These are phyloP conservation scores for Mortierella sp. DNA, from an alignment of 371 early-diverging fungal genomes.

Conservation along the genomic window DNA sequence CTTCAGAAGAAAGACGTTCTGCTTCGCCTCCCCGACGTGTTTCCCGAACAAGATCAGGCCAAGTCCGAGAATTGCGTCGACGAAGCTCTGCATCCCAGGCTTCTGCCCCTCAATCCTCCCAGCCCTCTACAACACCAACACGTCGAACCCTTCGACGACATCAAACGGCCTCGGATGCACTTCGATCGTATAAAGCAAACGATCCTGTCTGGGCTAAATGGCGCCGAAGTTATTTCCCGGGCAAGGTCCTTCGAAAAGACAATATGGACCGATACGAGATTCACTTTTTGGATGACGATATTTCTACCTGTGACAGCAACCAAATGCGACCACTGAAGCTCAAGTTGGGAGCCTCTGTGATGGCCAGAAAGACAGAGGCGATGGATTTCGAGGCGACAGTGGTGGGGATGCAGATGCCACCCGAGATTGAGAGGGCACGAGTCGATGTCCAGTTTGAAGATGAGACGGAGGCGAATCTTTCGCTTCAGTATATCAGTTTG, in stretches of 20 bases:
- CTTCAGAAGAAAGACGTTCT: neutral
- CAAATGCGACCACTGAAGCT: conserved; percentile 40
- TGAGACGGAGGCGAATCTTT: conserved; percentile 16
- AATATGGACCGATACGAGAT: conserved; percentile 13
- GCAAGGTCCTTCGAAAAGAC: conserved; percentile 9
- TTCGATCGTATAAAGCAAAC: conserved; percentile 21
- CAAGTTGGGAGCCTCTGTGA: conserved; percentile 27
- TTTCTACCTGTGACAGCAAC: neutral
- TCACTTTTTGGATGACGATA: conserved; percentile 27
- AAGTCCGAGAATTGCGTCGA: conserved; percentile 17
- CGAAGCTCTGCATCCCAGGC: conserved; percentile 6
- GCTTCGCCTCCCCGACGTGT: neutral
- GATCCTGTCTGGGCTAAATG: conserved; percentile 44
- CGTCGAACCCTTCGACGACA: conserved; percentile 23
- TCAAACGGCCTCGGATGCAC: conserved; percentile 10
- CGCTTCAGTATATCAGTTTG: conserved; percentile 20
- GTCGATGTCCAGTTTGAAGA: conserved; percentile 42
- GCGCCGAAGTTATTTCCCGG: conserved; percentile 27
- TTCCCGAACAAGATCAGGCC: conserved; percentile 14
- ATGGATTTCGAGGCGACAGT: conserved; percentile 19
- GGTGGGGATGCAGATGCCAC: conserved; percentile 24
- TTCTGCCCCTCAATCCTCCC: neutral
- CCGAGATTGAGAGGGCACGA: conserved; percentile 10
- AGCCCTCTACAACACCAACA: conserved; percentile 5
- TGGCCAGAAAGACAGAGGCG: conserved; percentile 20